Base-by-base conservation (phyloP, 352 stramenopile species). In the Phytophthora hybrid region DNA sequence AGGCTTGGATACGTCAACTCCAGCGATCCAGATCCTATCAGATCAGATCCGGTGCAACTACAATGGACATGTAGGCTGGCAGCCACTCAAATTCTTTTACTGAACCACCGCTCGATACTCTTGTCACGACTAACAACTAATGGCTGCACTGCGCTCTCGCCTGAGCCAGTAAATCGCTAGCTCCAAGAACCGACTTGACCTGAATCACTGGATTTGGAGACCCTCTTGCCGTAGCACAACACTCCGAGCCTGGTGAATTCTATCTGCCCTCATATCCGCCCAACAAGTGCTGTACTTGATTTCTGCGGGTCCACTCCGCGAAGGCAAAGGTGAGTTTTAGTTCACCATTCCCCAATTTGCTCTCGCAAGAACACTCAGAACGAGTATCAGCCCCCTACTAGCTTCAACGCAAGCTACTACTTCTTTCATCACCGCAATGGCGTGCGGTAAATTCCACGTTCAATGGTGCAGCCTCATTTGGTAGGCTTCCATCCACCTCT, bases 401-500 rank as follows among this genome's bases (percentile, higher is more conserved):
- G 51, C 51, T 37, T 57, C 26, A 19, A 2, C 21, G 21, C 18
- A 47, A 57, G 16, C 47, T 26, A 29, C 21, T 59, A 39, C 26
- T 44, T 44, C 21, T 47, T 19, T n/a, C 59, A 44, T 9, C 16
- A 59, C 21, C 37, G n/a, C n/a, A 19, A 76, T 76, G 69, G 51
- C 69, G 23, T 67, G 69, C 39, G 63, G 69, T 56, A 71, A 63
- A 62, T 59, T 75, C 23, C 37, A 71, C 44, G 55, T 75, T 26
- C 69, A 75, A 47, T 75, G 62, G 16, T 55, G 51, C 19, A 73
- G n/a, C 14, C 34, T 75, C 31, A 5, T 78, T 44, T 78, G 72
- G 72, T 76, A 59, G 37, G 39, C 18, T n/a, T 59, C 44, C 5
- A 55, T 14, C 65, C 34, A 39, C 31, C n/a, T 23, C 16, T 32